These are phyloP conservation scores for Glycine soja DNA, from an alignment of 306 rosid genomes.

Conservation along the genomic window DNA sequence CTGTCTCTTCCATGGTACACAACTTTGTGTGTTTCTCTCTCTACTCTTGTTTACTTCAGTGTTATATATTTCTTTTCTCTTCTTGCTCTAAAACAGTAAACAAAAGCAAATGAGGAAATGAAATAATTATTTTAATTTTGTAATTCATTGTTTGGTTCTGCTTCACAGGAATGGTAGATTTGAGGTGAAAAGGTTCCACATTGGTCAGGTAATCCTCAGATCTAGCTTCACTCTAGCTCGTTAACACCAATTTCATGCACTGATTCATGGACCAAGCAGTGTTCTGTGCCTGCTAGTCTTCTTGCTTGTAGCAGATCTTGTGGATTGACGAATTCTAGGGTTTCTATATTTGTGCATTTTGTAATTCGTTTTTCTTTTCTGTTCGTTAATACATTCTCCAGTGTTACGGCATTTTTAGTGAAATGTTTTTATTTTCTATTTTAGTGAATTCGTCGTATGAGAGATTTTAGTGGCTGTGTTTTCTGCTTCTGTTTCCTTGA, in stretches of 20 bases:
- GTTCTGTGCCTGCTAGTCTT: constrained; percentile 15
- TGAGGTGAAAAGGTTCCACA: constrained; percentile 55
- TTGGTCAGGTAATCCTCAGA: constrained; percentile 68
- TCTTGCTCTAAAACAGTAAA: background rate
- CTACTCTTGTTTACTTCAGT: constrained; percentile 34
- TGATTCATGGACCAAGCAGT: constrained; percentile 36
- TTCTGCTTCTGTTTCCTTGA: constrained; percentile 28
- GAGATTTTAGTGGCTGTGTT: constrained; percentile 1
- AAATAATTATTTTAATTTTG: constrained; percentile 22
- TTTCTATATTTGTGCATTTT: constrained; percentile 28
- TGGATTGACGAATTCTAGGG: constrained; percentile 41
- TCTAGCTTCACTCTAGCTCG: constrained; percentile 53
- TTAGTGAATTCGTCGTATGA: background rate
- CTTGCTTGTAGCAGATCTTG: constrained; percentile 54
- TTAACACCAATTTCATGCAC: constrained; percentile 36
- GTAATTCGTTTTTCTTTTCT: background rate
- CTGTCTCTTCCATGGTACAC: constrained; percentile 59
- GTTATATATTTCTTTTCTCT: constrained; percentile 8
- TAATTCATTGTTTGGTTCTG: constrained; percentile 48
- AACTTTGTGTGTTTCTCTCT: constrained; percentile 29
- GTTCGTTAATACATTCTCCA: background rate
- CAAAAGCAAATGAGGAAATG: background rate
- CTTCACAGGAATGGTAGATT: constrained; percentile 71
- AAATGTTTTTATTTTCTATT: background rate
- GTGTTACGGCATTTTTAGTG: constrained; percentile 16